phyloP scores from a whole-genome alignment of 73 alveolate species.

The Symbiodinium pilosum region DNA sequence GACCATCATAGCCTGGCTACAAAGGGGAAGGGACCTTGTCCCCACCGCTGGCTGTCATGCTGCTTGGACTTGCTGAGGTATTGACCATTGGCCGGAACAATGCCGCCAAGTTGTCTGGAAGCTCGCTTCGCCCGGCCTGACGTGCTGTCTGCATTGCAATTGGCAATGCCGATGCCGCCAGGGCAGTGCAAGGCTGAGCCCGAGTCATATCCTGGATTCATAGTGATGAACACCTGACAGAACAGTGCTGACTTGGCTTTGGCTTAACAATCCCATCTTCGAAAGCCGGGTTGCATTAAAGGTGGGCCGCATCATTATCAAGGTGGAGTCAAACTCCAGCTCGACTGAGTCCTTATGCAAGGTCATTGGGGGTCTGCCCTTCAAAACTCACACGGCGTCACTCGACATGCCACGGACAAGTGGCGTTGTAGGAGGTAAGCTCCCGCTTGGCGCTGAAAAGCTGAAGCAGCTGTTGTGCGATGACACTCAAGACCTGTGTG shows the following conservation, averaged over 20 bases:
- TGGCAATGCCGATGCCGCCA: not conserved
- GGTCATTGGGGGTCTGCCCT: not conserved
- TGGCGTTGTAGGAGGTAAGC: slow-evolving; percentile 69
- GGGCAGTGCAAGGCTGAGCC: not conserved
- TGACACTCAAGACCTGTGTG: slow-evolving; percentile 98
- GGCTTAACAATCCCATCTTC: not conserved
- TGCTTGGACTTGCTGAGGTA: not conserved
- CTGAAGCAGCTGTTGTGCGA: slow-evolving; percentile 97
- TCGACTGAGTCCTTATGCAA: slow-evolving; percentile 41
- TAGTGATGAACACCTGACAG: slow-evolving; percentile 99
- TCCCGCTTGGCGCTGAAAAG: slow-evolving; percentile 98
- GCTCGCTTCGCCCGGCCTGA: slow-evolving; percentile 94
- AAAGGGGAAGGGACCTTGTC: not conserved
- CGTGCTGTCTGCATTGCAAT: not conserved
- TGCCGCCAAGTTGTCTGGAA: slow-evolving; percentile 94
- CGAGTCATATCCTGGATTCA: slow-evolving; percentile 99
- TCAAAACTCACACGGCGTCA: not conserved
- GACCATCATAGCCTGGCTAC: slow-evolving; percentile 98
- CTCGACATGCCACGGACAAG: not conserved
- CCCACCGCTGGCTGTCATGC: not conserved
- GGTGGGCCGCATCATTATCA: slow-evolving; percentile 98
- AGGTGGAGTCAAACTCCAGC: slow-evolving; percentile 93
- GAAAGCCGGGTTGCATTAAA: slow-evolving; percentile 97
- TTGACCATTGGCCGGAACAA: slow-evolving; percentile 95
- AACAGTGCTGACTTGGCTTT: not conserved